phyloP scores from a whole-genome alignment of 1,139 yeast genomes.

The Saccharomyces hybrid region DNA sequence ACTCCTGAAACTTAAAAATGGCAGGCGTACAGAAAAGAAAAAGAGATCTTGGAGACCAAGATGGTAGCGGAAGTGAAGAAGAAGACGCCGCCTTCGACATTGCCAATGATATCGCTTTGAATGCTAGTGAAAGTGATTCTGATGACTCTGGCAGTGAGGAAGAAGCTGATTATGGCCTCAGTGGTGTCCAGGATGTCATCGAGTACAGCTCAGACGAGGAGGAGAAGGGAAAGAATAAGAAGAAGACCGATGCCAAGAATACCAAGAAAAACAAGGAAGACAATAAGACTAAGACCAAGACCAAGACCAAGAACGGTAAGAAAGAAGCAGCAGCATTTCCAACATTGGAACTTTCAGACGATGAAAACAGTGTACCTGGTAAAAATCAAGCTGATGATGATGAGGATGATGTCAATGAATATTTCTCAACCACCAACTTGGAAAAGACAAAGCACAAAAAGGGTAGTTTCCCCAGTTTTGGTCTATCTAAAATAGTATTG shows the following conservation, averaged over 20 bases:
- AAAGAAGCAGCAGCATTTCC: conserved; percentile 42
- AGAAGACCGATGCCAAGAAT: conserved; percentile 10
- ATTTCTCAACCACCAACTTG: conserved; percentile 35
- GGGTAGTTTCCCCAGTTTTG: conserved; percentile 86
- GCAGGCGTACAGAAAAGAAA: background rate
- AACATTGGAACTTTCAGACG: conserved; percentile 58
- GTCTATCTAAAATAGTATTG: conserved; percentile 65
- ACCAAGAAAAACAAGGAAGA: conserved; percentile 10
- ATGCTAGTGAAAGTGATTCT: conserved; percentile 38
- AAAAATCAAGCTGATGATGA: conserved; percentile 37
- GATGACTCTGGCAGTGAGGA: conserved; percentile 33
- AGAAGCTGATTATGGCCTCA: conserved; percentile 38
- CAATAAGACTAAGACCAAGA: too few relatives aligned
- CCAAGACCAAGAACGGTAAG: conserved; percentile 7
- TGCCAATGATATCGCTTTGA: conserved; percentile 53
- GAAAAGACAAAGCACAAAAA: conserved; percentile 57
- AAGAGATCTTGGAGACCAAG: background rate
- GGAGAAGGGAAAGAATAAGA: conserved; percentile 33
- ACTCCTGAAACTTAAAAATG: background rate
- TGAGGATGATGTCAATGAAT: conserved; percentile 40
- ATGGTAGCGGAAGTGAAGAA: background rate
- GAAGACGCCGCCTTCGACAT: conserved; percentile 41
- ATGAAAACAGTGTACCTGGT: conserved; percentile 37
- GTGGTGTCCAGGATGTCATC: conserved; percentile 51
- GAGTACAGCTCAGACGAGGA: conserved; percentile 39